These are phyloP conservation scores for Hanseniaspora nectarophila DNA, from an alignment of 805 yeast genomes.

Conservation along the genomic window DNA sequence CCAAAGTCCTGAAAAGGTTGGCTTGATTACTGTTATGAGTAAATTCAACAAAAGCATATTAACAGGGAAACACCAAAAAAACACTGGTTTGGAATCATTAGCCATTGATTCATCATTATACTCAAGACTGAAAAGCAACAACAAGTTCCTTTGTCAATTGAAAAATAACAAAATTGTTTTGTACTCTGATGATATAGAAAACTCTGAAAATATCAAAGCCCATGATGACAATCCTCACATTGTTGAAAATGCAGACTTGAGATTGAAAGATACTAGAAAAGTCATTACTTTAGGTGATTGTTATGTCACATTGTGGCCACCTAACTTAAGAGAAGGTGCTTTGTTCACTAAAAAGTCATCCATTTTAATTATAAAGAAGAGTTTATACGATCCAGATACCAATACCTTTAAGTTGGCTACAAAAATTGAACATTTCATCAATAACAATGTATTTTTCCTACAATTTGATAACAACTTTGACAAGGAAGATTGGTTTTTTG, in stretches of 20 bases:
- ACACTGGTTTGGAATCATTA: slow-evolving; percentile 13
- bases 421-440: not conserved
- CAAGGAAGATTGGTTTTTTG: slow-evolving; percentile 90
- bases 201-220: not conserved
- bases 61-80: slow-evolving; percentile 13
- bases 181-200: slow-evolving; percentile 41
- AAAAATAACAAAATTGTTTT: slow-evolving; percentile 81
- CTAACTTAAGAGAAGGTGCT: slow-evolving; percentile 51
- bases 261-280: slow-evolving; percentile 36
- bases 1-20: slow-evolving; percentile 47
- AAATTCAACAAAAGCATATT: slow-evolving; percentile 49
- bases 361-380: slow-evolving; percentile 53
- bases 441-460: slow-evolving; percentile 36
- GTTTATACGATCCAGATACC: slow-evolving; percentile 20
- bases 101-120: slow-evolving; percentile 2
- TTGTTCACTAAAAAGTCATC: slow-evolving; percentile 72
- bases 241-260: not conserved
- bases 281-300: slow-evolving; percentile 65
- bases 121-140: slow-evolving; percentile 34
- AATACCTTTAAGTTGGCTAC: not conserved
- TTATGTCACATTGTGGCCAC: slow-evolving; percentile 77
- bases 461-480: slow-evolving; percentile 68
- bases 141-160: slow-evolving; percentile 55
- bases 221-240: slow-evolving; percentile 33
- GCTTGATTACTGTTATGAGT: slow-evolving; percentile 77